Percentiles rank a stretch among this genome's conserved stretches.
Conservation (phyloP, 2,329 filamentous ascomycete genomes). For the Phaeoacremonium minimum region DNA sequence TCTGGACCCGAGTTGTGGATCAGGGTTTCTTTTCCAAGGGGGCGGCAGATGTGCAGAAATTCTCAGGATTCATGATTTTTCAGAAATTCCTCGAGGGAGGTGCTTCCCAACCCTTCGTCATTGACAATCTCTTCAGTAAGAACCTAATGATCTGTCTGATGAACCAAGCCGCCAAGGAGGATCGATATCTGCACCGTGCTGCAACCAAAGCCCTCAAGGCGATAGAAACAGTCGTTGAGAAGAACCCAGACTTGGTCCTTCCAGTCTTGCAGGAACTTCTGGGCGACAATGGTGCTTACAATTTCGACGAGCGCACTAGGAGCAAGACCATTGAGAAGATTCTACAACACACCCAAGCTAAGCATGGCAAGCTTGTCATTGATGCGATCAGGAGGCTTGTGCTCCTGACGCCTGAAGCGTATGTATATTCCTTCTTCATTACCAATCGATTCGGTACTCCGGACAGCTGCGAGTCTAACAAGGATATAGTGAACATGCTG, state of each 20-base stretch:
- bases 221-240: constrained; percentile 61
- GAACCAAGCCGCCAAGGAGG: constrained; percentile 75
- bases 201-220: constrained; percentile 72
- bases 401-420: constrained; percentile 25
- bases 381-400: constrained; percentile 10
- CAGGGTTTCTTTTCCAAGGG: constrained; percentile 78
- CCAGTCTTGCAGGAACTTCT: constrained; percentile 65
- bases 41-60: constrained; percentile 84
- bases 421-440: constrained; percentile 8
- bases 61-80: constrained; percentile 86
- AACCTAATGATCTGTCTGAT: constrained; percentile 79
- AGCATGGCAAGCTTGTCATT: constrained; percentile 6
- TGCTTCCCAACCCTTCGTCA: constrained; percentile 42
- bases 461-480: no score
- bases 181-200: constrained; percentile 75
- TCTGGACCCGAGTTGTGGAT: constrained; percentile 85
- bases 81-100: constrained; percentile 63
- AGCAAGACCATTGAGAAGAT: constrained; percentile 47
- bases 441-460: background rate
- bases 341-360: constrained; percentile 30
- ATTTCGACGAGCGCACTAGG: constrained; percentile 79
- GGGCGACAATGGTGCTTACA: constrained; percentile 64
- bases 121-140: constrained; percentile 66
- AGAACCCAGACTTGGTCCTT: constrained; percentile 54
- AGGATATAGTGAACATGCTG: constrained; percentile 4